phyloP scores from a whole-genome alignment of 2,329 filamentous ascomycete species.

The Hymenoscyphus occultus region DNA sequence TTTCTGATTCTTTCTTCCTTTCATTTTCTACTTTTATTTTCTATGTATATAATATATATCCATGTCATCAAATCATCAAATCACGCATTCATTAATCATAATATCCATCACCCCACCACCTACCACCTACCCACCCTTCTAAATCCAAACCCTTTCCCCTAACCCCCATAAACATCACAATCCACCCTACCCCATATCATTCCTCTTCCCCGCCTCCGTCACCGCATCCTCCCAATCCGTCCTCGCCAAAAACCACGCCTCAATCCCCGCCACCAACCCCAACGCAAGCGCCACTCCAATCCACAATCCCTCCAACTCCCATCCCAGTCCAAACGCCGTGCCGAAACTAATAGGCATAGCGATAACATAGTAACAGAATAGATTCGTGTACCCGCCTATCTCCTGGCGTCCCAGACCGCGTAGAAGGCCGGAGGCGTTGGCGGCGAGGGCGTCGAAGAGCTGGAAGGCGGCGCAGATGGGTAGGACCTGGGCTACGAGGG shows the following conservation, averaged over 20 bases:
- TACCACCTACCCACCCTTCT: too few species aligned
- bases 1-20: too few species aligned
- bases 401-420: constrained; percentile 85
- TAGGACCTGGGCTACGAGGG: constrained; percentile 65
- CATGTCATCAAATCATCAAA: too few species aligned
- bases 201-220: constrained; percentile 56
- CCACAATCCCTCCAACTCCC: constrained; percentile 82
- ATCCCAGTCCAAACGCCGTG: constrained; percentile 71
- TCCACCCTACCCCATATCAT: constrained; percentile 39
- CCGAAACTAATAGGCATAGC: constrained; percentile 81
- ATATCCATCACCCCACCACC: too few species aligned
- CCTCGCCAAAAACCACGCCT: constrained; percentile 53
- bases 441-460: constrained; percentile 77
- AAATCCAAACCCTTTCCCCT: background rate
- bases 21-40: too few species aligned
- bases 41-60: too few species aligned
- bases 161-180: background rate
- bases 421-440: constrained; percentile 79
- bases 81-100: too few species aligned
- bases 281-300: constrained; percentile 65
- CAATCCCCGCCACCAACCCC: constrained; percentile 51
- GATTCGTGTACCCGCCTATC: constrained; percentile 83
- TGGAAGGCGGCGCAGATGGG: constrained; percentile 87
- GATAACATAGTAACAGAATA: constrained; percentile 82
- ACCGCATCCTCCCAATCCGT: constrained; percentile 58